These are phyloP conservation scores for Euphorbia schlechtendalii DNA, from an alignment of 441 rosid species.

Conservation along the genomic window DNA sequence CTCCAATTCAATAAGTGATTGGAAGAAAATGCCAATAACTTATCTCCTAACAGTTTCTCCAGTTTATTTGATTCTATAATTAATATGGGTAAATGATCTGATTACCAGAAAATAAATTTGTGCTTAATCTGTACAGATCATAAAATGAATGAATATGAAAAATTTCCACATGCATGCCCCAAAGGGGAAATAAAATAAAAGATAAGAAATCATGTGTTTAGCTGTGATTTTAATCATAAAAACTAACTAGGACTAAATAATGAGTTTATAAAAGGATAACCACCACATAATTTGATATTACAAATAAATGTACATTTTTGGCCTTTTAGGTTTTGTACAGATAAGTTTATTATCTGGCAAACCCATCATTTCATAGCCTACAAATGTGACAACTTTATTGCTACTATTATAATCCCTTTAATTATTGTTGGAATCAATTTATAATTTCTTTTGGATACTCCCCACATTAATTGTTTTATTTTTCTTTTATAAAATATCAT, in stretches of 20 bases:
- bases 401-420: constrained; percentile 9
- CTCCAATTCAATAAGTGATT: neutral
- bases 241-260: too few species aligned
- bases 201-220: neutral
- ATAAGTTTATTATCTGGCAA: constrained; percentile 21
- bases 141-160: neutral
- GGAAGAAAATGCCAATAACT: neutral
- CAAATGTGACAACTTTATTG: constrained; percentile 12
- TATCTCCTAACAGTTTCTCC: neutral
- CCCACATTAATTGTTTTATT: neutral
- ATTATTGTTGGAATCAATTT: constrained; percentile 8
- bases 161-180: neutral
- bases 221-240: too few species aligned
- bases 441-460: neutral
- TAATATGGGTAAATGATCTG: neutral
- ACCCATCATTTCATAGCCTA: constrained; percentile 11
- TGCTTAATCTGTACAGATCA: neutral
- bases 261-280: too few species aligned
- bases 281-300: too few species aligned
- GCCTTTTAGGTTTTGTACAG: constrained; percentile 19
- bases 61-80: neutral
- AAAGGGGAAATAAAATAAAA: neutral
- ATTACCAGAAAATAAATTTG: neutral
- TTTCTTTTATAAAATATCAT: neutral
- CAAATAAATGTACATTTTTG: neutral